Conservation (phyloP, 805 yeast genomes). For the Maudiozyma barnettii region DNA sequence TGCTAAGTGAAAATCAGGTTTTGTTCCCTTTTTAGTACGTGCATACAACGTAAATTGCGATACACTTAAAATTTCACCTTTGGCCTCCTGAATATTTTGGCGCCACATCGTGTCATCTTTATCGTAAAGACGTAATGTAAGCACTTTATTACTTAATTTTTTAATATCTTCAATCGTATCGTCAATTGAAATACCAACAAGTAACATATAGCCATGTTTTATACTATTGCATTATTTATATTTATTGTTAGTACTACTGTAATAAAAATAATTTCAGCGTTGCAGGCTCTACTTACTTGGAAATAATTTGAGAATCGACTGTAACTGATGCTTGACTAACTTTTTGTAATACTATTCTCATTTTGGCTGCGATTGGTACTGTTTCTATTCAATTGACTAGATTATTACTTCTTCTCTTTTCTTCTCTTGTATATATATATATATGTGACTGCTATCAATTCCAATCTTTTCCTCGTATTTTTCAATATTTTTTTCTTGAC, state of each 20-base stretch:
- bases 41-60: conserved; percentile 91
- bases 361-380: conserved; percentile 18
- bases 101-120: conserved; percentile 63
- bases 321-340: conserved; percentile 85
- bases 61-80: conserved; percentile 72
- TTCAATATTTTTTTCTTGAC: too few species aligned
- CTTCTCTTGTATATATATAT: background rate
- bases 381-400: background rate
- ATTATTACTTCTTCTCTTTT: too few species aligned
- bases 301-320: conserved; percentile 61
- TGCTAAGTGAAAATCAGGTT: conserved; percentile 90
- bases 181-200: conserved; percentile 74
- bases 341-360: conserved; percentile 87
- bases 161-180: conserved; percentile 71
- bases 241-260: background rate
- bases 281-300: conserved; percentile 38
- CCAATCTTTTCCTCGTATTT: too few species aligned
- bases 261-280: too few species aligned
- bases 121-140: conserved; percentile 64
- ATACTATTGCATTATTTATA: conserved; percentile 32
- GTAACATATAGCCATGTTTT: conserved; percentile 60
- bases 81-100: conserved; percentile 49
- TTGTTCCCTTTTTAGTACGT: conserved; percentile 78
- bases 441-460: too few species aligned
- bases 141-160: conserved; percentile 56